Conservation (phyloP, 441 rosid species). For the Manihot esculenta region DNA sequence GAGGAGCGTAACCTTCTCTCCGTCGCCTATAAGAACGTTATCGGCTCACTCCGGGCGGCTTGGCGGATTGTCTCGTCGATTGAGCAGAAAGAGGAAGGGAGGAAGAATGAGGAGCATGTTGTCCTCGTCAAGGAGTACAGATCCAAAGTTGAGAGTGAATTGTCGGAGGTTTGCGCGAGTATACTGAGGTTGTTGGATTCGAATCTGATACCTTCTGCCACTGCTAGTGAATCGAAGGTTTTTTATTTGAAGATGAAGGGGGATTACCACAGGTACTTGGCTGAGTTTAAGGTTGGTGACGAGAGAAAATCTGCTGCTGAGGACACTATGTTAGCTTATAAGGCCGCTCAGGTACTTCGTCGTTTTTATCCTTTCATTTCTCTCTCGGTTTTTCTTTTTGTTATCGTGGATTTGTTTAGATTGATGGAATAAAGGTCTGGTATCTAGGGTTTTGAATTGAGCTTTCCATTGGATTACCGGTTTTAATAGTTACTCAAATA, state of each 20-base stretch:
- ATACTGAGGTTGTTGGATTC: slow-evolving; percentile 61
- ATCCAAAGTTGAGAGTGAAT: slow-evolving; percentile 80
- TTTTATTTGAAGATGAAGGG: slow-evolving; percentile 94
- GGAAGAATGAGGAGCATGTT: slow-evolving; percentile 88
- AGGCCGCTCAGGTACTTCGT: slow-evolving; percentile 68
- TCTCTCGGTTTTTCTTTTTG: neutral
- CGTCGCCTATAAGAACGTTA: slow-evolving; percentile 89
- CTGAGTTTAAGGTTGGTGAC: slow-evolving; percentile 77
- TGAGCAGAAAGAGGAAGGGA: slow-evolving; percentile 82
- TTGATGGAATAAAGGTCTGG: slow-evolving; percentile 9
- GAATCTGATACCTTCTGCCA: slow-evolving; percentile 73
- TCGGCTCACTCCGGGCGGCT: slow-evolving; percentile 89
- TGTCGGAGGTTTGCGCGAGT: slow-evolving; percentile 70
- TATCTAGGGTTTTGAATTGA: neutral
- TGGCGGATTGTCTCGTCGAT: slow-evolving; percentile 89
- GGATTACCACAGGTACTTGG: slow-evolving; percentile 79
- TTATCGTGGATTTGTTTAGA: neutral
- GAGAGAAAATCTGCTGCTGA: slow-evolving; percentile 84
- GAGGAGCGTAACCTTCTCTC: slow-evolving; percentile 92
- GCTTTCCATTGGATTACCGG: neutral
- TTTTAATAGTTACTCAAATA: too few relatives aligned
- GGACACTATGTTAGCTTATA: slow-evolving; percentile 82
- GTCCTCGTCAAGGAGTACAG: slow-evolving; percentile 82
- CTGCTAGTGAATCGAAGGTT: slow-evolving; percentile 76
- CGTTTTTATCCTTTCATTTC: neutral